Evolutionary conservation across 1,284 basidiomycete genomes (phyloP).

Genomic region (Anthracocystis panici-leucophaei): DNA sequence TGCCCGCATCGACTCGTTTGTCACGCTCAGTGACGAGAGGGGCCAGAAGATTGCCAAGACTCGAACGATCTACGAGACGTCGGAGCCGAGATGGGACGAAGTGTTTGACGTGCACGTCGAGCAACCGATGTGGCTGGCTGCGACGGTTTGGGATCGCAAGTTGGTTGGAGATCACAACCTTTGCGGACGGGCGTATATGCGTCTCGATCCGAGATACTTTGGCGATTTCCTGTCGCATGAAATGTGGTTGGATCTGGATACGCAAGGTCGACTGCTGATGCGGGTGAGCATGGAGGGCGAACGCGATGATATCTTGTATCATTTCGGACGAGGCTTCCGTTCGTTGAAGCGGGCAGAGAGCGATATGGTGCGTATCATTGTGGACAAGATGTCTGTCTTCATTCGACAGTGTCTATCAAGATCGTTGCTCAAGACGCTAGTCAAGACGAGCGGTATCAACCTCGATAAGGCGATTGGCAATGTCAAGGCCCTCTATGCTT

Average conservation of each 20-base stretch:
- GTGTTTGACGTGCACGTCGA: constrained; percentile 91
- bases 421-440: constrained; percentile 73
- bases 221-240: constrained; percentile 91
- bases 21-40: constrained; percentile 91
- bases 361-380: constrained; percentile 95
- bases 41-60: constrained; percentile 93
- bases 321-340: constrained; percentile 95
- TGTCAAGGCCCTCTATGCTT: constrained; percentile 66
- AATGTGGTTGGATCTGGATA: constrained; percentile 90
- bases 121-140: constrained; percentile 90
- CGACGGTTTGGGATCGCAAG: constrained; percentile 89
- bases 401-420: constrained; percentile 90
- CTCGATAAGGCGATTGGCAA: constrained; percentile 68
- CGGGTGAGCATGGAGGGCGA: constrained; percentile 98
- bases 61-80: constrained; percentile 90
- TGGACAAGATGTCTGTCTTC: constrained; percentile 98
- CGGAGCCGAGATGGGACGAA: constrained; percentile 95
- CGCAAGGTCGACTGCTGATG: constrained; percentile 84
- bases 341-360: constrained; percentile 92
- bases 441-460: constrained; percentile 65
- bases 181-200: constrained; percentile 90
- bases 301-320: constrained; percentile 97
- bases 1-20: constrained; percentile 81
- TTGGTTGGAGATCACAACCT: constrained; percentile 79
- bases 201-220: constrained; percentile 88